Base-by-base conservation (phyloP, 495 filamentous ascomycete genomes). In the Lasiosphaeria miniovina region DNA sequence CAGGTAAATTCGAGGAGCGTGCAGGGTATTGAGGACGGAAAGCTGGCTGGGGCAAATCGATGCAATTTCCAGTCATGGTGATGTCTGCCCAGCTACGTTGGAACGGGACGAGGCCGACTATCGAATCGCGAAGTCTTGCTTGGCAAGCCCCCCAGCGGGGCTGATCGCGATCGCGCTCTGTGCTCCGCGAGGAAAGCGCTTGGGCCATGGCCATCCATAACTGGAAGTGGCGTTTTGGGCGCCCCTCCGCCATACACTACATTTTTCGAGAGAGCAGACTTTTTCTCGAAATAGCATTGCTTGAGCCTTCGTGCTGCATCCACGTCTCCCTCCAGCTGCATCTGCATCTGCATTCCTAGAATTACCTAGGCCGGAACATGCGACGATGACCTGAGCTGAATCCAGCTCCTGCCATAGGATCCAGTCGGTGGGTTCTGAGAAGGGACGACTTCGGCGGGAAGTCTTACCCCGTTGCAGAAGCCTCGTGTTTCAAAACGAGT, bases 401-500 rank as follows among this genome's bases (percentile, higher is more conserved):
- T 46, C 12, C 15, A 11, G 12, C 15, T 11, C 7, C 43, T 46
- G 12, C 12, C 6, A n/a, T n/a, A n/a, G 15, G 43, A 46, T 14
- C 43, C 12, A 46, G 43, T n/a, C 5, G 15, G 12, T 46, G 12
- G 12, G 12, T 46, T 14, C 12, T n/a, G 12, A 2, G 4, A 46
- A 46, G 43, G 8, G 43, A 46, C 43, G 43, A 46, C 43, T 14
- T 46, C 12, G 12, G 43, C 11, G 4, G 4, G 5, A 5, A n/a
- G 4, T n/a, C 15, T 46, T 11, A 46, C 43, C 15, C 43, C 43
- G 43, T n/a, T 46, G 43, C 7, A 46, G 43, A 46, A 14, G 38
- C 48, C 33, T 49, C 38, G 43, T 40, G 65, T 64, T 64, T 67
- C 52, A 61, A 65, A 65, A 65, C 63, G 34, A 50, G 41, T 4